Percentiles rank a stretch among this genome's conserved stretches.
These are phyloP conservation scores for Sphaerobolus stellatus DNA, from an alignment of 1,284 basidiomycete species.

Conservation along the genomic window DNA sequence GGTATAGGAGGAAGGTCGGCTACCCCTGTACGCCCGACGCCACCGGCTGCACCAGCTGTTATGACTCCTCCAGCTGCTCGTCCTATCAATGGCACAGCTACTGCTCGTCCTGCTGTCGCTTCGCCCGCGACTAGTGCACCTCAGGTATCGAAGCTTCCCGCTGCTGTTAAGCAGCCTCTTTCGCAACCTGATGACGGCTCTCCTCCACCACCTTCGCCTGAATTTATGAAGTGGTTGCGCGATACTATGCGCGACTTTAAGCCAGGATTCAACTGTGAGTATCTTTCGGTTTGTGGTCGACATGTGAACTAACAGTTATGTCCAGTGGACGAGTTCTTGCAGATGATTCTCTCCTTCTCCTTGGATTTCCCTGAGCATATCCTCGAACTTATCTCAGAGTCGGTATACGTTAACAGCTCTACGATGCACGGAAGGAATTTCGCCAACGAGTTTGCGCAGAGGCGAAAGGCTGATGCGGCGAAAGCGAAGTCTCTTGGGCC, in stretches of 20 bases:
- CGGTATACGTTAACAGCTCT: conserved; percentile 90
- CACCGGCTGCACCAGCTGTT: conserved; percentile 22
- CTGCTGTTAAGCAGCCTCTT: too few relatives aligned
- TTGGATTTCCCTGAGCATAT: conserved; percentile 81
- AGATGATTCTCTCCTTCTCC: conserved; percentile 89
- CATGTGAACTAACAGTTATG: conserved; percentile 15
- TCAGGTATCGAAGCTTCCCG: conserved; percentile 9
- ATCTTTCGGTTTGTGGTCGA: conserved; percentile 7
- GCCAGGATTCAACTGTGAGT: conserved; percentile 73
- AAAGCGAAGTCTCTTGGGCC: conserved; percentile 23
- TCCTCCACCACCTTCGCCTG: conserved; percentile 69
- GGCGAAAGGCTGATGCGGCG: conserved; percentile 77
- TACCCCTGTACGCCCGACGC: conserved; percentile 17
- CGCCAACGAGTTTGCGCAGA: conserved; percentile 85
- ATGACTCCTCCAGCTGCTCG: conserved; percentile 33
- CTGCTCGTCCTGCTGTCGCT: conserved; percentile 34
- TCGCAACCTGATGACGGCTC: conserved; percentile 55
- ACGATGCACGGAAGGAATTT: conserved; percentile 95
- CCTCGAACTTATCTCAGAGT: conserved; percentile 86
- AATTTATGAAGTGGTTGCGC: conserved; percentile 91
- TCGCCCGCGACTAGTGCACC: conserved; percentile 26
- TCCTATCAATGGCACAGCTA: conserved; percentile 38
- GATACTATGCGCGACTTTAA: conserved; percentile 88
- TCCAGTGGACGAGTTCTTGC: conserved; percentile 88
- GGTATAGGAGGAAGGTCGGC: conserved; percentile 69